Base-by-base conservation (phyloP, 768 basidiomycete genomes). In the Tremella fuciformis region DNA sequence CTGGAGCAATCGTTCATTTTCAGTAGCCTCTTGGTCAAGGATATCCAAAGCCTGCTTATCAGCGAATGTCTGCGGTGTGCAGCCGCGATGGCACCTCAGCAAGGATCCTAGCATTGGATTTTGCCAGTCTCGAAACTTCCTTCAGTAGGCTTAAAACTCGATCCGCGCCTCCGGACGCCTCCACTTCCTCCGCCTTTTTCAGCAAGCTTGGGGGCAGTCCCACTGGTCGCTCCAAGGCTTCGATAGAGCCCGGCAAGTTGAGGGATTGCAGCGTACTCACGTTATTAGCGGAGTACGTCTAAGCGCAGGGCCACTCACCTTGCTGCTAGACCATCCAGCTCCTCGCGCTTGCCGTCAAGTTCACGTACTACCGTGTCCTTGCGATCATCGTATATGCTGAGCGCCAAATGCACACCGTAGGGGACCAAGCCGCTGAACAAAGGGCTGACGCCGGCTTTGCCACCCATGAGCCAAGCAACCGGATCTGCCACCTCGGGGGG, bases 191-290 rank as follows among this genome's bases (percentile, higher is more conserved):
- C 0, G 90, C 88, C 76, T 89, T 91, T 53, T 83, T 84, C 50
- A 97, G 76, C 21, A 98, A 78, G 62, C 90, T 90, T 0, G 91
- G 88, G 7, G 94, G 94, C 15, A 98, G 81, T 16, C 91, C 90
- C 21, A 90, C 83, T 0, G 89, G 89, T 22, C 86, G 82, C 69
- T 94, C 91, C 2, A 96, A 79, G 0, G 90, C 91, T 68, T 97
- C 91, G 22, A 96, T 81, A 0, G 90, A 82, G 0, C 88, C 85
- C 7, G 92, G 94, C 15, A 96, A 83, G 68, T 89, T 88, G 47
- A 89, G 80, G 0, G 80, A 81, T 65, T 83, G 84, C 15, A 93
- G 77, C 6, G 82, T 81, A 48, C 89, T 91, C 11, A 69, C 26
- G 13, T 15, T 2, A 42, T 57, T 40, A 57, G 55, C 25, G 38